Conservation (phyloP, 805 yeast species). For the Candida maltosa region DNA sequence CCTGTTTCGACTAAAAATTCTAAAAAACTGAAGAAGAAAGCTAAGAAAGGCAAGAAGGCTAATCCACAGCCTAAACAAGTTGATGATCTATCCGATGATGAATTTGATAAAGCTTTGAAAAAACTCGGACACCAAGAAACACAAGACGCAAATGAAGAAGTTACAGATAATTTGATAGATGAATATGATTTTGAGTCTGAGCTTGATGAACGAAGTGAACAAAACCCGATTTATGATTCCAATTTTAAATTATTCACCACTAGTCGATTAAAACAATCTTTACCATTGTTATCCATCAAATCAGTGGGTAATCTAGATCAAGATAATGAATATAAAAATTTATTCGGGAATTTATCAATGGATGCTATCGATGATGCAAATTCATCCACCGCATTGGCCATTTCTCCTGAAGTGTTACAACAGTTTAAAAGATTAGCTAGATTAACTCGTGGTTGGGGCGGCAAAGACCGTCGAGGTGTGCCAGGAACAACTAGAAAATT, state of each 20-base stretch:
- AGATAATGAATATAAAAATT: slow-evolving; percentile 64
- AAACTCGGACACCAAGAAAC: slow-evolving; percentile 33
- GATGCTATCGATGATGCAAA: slow-evolving; percentile 75
- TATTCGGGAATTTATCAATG: slow-evolving; percentile 69
- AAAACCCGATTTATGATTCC: slow-evolving; percentile 38
- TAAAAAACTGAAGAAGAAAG: slow-evolving; percentile 12
- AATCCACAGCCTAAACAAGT: slow-evolving; percentile 12
- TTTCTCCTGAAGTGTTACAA: slow-evolving; percentile 64
- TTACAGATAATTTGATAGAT: slow-evolving; percentile 17
- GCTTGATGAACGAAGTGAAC: slow-evolving; percentile 19
- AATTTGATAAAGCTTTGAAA: slow-evolving; percentile 52
- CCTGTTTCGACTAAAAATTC: slow-evolving; percentile 11
- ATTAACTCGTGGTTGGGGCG: slow-evolving; percentile 81
- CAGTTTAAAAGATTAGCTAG: slow-evolving; percentile 58
- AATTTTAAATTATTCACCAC: slow-evolving; percentile 47
- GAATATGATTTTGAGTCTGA: slow-evolving; percentile 23
- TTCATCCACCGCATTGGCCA: slow-evolving; percentile 65
- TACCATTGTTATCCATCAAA: slow-evolving; percentile 40
- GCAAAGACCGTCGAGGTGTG: slow-evolving; percentile 65
- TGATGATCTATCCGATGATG: slow-evolving; percentile 56
- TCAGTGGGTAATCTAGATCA: slow-evolving; percentile 61
- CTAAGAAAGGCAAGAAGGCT: slow-evolving; percentile 10
- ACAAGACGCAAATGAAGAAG: not conserved
- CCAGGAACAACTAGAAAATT: slow-evolving; percentile 75
- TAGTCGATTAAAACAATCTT: slow-evolving; percentile 35